Evolutionary conservation across 768 basidiomycete genomes (phyloP).

Genomic region (Rhizopogon roseolus): DNA sequence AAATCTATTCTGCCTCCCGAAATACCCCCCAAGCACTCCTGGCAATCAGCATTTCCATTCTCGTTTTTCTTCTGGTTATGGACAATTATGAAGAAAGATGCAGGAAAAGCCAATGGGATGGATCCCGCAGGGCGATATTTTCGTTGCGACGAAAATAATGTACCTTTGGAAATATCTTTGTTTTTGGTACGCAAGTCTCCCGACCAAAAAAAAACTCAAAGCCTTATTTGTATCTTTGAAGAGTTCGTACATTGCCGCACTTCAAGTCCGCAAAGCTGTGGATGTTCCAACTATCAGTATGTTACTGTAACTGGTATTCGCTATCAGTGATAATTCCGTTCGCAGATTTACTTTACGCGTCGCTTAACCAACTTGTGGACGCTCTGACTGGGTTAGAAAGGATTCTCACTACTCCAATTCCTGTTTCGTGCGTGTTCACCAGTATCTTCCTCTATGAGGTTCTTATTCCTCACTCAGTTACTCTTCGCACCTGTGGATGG

Average conservation of each 20-base stretch:
- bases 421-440: slow-evolving; percentile 13
- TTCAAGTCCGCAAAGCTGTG: slow-evolving; percentile 50
- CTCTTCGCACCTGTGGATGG: slow-evolving; percentile 62
- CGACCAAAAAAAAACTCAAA: background rate
- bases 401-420: slow-evolving; percentile 55
- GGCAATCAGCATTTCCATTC: background rate
- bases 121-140: background rate
- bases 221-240: slow-evolving; percentile 14
- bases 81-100: background rate
- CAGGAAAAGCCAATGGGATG: background rate
- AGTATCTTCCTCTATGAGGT: background rate
- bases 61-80: background rate
- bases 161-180: slow-evolving; percentile 65
- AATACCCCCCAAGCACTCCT: background rate
- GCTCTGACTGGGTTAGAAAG: slow-evolving; percentile 66
- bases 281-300: slow-evolving; percentile 45
- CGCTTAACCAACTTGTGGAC: slow-evolving; percentile 55
- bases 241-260: slow-evolving; percentile 62
- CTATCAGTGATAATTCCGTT: background rate
- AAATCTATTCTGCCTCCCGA: background rate
- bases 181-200: slow-evolving; percentile 44
- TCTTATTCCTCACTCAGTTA: slow-evolving; percentile 36
- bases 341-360: slow-evolving; percentile 40
- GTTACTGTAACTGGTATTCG: background rate
- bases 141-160: slow-evolving; percentile 36